These are phyloP conservation scores for Gossypium bickii DNA, from an alignment of 345 rosid genomes.

Conservation along the genomic window DNA sequence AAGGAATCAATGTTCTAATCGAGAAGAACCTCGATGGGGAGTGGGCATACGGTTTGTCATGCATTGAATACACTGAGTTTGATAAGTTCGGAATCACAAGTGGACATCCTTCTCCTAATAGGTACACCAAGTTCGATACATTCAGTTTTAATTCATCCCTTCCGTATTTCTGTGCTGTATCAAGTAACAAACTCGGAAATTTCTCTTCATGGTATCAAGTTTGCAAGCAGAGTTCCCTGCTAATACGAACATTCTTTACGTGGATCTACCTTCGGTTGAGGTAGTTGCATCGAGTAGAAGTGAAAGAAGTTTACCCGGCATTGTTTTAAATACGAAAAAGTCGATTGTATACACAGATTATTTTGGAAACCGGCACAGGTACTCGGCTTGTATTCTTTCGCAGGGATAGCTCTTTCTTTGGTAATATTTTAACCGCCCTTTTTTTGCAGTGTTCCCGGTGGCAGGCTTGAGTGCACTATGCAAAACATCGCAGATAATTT, in stretches of 20 bases:
- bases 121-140: constrained; percentile 28
- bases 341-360: constrained; percentile 54
- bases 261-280: constrained; percentile 68
- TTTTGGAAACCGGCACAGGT: constrained; percentile 70
- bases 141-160: background rate
- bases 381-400: constrained; percentile 3
- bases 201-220: constrained; percentile 37
- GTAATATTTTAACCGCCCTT: background rate
- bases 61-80: constrained; percentile 89
- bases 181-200: background rate
- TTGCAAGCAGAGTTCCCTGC: constrained; percentile 80
- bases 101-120: constrained; percentile 31
- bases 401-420: background rate
- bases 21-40: constrained; percentile 76
- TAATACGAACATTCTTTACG: constrained; percentile 86
- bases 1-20: constrained; percentile 77
- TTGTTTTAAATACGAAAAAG: constrained; percentile 77
- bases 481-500: constrained; percentile 93
- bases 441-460: constrained; percentile 63
- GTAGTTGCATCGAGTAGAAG: constrained; percentile 54
- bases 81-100: constrained; percentile 63
- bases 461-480: constrained; percentile 96
- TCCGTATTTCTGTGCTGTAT: background rate
- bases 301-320: constrained; percentile 72
- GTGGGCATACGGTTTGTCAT: constrained; percentile 93